Base-by-base conservation (phyloP, 164 flowering plant species). In the Macadamia integrifolia region DNA sequence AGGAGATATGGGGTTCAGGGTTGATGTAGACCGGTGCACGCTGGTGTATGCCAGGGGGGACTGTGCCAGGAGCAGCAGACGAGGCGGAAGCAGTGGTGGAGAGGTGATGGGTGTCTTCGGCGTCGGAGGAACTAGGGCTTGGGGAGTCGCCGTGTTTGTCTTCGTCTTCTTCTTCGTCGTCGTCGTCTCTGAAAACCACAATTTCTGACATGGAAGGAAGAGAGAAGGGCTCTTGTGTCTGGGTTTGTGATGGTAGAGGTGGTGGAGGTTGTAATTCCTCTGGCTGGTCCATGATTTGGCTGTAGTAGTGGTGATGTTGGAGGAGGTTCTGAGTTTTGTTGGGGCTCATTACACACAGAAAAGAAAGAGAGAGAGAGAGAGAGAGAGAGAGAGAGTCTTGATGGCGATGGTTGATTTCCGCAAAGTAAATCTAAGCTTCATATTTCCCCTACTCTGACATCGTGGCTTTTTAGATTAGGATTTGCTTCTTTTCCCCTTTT, bases 1-100 rank as follows among this genome's bases (percentile, higher is more conserved):
- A 40, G 32, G 99, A 94, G 66, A 94, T 79, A 69, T 92, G 94
- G 0, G 97, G 91, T 42, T 90, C 91, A 7, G 97, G 96, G 83
- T 79, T 80, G 43, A 93, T 77, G 73, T 53, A 70, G 29, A 60
- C 55, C n/a, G 63, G 70, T 2, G 75, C 29, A 10, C 15, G 69
- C 4, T 28, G 73, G 58, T 31, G 66, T 18, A 10, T 58, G 17
- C 55, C 49, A 60, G 67, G 8, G 64, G 75, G 48, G 58, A 53
- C 63, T 4, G 18, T 52, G 15, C 32, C 31, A 35, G 44, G 1
- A 58, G 71, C 17, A 42, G 57, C 9, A 29, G 65, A 9, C 28
- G 72, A 14, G 61, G 56, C 4, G 32, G 55, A 3, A 17, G n/a
- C 14, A 12, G 72, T 61, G 49, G 0, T 9, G 29, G 65, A 43